A percentile compares a stretch with the other conserved stretches of the same genome.
phyloP scores from a whole-genome alignment of 345 rosid genomes.

The Mangifera indica region DNA sequence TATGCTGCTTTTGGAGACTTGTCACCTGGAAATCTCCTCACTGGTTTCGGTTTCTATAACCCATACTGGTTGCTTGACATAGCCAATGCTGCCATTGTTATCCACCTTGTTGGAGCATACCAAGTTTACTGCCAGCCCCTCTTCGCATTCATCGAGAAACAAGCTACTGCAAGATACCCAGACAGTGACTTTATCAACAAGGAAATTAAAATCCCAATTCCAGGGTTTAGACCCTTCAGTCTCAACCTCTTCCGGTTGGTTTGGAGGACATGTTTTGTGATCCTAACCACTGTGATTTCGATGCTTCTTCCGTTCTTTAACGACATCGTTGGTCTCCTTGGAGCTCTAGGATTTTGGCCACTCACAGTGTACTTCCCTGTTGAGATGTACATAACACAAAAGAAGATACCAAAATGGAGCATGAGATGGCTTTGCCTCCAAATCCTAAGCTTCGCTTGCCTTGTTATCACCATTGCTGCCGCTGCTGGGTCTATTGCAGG shows the following conservation, averaged over 20 bases:
- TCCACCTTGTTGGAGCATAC: slow-evolving; percentile 82
- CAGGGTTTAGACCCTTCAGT: slow-evolving; percentile 39
- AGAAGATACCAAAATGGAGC: slow-evolving; percentile 70
- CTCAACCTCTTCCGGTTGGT: slow-evolving; percentile 68
- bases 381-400: slow-evolving; percentile 80
- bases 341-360: slow-evolving; percentile 89
- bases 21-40: slow-evolving; percentile 69
- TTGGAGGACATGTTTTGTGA: slow-evolving; percentile 75
- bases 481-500: slow-evolving; percentile 80
- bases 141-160: slow-evolving; percentile 67
- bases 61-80: slow-evolving; percentile 86
- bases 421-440: slow-evolving; percentile 72
- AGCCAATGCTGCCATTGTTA: slow-evolving; percentile 67
- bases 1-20: slow-evolving; percentile 82
- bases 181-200: slow-evolving; percentile 53
- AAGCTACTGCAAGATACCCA: slow-evolving; percentile 41
- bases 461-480: slow-evolving; percentile 61
- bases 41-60: slow-evolving; percentile 65
- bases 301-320: slow-evolving; percentile 87
- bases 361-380: slow-evolving; percentile 82
- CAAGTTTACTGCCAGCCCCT: slow-evolving; percentile 87
- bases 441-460: slow-evolving; percentile 60
- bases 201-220: slow-evolving; percentile 50
- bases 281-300: slow-evolving; percentile 61
- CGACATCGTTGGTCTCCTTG: slow-evolving; percentile 69